A percentile compares a stretch with the other conserved stretches of the same genome.
Evolutionary conservation across 2,329 filamentous ascomycete species (phyloP).

Genomic region (Dactylellina cionopaga): DNA sequence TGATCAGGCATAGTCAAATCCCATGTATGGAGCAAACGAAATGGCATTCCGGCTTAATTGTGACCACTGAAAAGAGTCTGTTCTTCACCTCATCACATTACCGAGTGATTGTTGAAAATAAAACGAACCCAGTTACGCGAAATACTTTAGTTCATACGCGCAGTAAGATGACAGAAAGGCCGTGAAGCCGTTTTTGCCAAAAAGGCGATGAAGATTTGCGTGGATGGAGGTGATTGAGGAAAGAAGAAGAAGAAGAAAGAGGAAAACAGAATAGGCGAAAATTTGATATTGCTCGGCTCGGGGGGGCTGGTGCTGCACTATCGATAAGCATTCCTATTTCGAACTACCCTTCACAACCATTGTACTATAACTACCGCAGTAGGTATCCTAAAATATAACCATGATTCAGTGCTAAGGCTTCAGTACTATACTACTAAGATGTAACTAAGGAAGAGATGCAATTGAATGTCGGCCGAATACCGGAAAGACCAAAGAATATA

Average conservation of each 20-base stretch:
- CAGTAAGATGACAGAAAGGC: not conserved
- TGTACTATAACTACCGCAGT: too few relatives aligned
- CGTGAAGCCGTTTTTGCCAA: slow-evolving; percentile 10
- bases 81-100: slow-evolving; percentile 51
- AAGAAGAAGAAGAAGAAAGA: slow-evolving; percentile 22
- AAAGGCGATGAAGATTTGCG: slow-evolving; percentile 20
- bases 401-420: too few relatives aligned
- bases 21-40: slow-evolving; percentile 37
- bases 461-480: slow-evolving; percentile 6
- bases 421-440: too few relatives aligned
- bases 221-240: slow-evolving; percentile 50
- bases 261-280: not conserved
- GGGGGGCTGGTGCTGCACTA: not conserved
- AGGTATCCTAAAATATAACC: too few relatives aligned
- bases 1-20: slow-evolving; percentile 53
- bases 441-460: not conserved
- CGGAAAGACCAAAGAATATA: slow-evolving; percentile 2
- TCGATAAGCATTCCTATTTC: slow-evolving; percentile 37
- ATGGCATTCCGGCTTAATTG: slow-evolving; percentile 54
- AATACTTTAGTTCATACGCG: slow-evolving; percentile 5
- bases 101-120: slow-evolving; percentile 22
- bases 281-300: not conserved
- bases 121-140: slow-evolving; percentile 51
- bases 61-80: slow-evolving; percentile 41
- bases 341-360: too few relatives aligned